These are phyloP conservation scores for Lodderomyces orthopsilosis DNA, from an alignment of 1,139 yeast genomes.

Conservation along the genomic window DNA sequence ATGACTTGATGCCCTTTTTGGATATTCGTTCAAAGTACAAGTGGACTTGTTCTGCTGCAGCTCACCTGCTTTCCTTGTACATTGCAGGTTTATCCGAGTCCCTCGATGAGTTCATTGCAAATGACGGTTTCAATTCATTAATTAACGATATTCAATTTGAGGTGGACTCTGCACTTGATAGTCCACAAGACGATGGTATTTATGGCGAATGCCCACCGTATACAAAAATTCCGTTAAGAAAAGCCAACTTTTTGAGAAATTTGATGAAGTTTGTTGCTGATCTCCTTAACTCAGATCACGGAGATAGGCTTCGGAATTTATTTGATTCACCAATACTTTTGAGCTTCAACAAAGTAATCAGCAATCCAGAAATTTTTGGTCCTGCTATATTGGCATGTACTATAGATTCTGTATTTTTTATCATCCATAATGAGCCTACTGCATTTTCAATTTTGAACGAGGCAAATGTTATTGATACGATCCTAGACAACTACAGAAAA, in stretches of 20 bases:
- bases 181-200: slow-evolving; percentile 48
- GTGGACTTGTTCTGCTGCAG: slow-evolving; percentile 63
- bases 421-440: slow-evolving; percentile 89
- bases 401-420: slow-evolving; percentile 64
- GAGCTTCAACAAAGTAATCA: slow-evolving; percentile 58
- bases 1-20: slow-evolving; percentile 63
- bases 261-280: slow-evolving; percentile 62
- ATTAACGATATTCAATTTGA: slow-evolving; percentile 65
- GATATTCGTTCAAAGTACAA: slow-evolving; percentile 49
- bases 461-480: slow-evolving; percentile 66
- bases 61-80: slow-evolving; percentile 58
- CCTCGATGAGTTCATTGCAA: slow-evolving; percentile 58
- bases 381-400: slow-evolving; percentile 63
- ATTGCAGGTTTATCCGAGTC: slow-evolving; percentile 47
- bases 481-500: slow-evolving; percentile 53
- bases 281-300: slow-evolving; percentile 68
- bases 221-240: slow-evolving; percentile 58
- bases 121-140: slow-evolving; percentile 63
- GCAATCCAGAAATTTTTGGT: slow-evolving; percentile 65
- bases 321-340: slow-evolving; percentile 77
- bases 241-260: slow-evolving; percentile 57
- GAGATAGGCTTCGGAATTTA: slow-evolving; percentile 80
- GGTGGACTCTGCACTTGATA: slow-evolving; percentile 59
- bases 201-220: slow-evolving; percentile 42
- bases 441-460: slow-evolving; percentile 80